Conservation (phyloP, 169 alveolate species). For the Plasmodium blacklocki region DNA sequence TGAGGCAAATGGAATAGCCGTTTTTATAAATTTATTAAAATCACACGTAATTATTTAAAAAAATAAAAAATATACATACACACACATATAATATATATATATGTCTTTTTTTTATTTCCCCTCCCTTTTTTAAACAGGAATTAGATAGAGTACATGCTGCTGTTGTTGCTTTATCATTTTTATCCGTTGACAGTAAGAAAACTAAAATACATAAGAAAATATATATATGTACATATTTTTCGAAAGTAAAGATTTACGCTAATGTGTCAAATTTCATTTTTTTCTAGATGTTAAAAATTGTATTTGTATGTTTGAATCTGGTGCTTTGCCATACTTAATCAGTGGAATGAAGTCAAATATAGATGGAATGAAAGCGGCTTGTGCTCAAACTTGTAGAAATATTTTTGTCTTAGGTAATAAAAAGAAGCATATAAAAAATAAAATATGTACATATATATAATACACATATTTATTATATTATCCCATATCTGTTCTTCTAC, state of each 20-base stretch:
- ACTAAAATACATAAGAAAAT: background rate
- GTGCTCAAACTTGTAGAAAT: constrained; percentile 93
- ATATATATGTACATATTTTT: too few relatives aligned
- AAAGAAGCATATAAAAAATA: background rate
- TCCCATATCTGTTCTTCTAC: too few relatives aligned
- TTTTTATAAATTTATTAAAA: constrained; percentile 84
- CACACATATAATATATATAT: background rate
- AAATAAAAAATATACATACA: constrained; percentile 1
- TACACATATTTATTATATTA: background rate
- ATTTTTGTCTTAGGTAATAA: constrained; percentile 88
- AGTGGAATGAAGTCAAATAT: constrained; percentile 89
- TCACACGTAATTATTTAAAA: constrained; percentile 77
- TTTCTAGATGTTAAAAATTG: constrained; percentile 87
- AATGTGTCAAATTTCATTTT: background rate
- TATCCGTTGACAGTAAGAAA: constrained; percentile 89
- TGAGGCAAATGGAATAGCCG: constrained; percentile 88
- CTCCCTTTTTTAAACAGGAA: constrained; percentile 76
- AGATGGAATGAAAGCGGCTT: constrained; percentile 93
- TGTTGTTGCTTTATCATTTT: constrained; percentile 92
- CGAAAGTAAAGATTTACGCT: background rate
- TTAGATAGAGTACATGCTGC: constrained; percentile 93
- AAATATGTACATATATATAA: background rate
- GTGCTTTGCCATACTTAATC: constrained; percentile 89
- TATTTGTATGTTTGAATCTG: constrained; percentile 89
- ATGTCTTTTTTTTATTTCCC: background rate